A percentile compares a stretch with the other conserved stretches of the same genome.
Conservation (phyloP, 345 rosid species). For the Schrenkiella parvula region DNA sequence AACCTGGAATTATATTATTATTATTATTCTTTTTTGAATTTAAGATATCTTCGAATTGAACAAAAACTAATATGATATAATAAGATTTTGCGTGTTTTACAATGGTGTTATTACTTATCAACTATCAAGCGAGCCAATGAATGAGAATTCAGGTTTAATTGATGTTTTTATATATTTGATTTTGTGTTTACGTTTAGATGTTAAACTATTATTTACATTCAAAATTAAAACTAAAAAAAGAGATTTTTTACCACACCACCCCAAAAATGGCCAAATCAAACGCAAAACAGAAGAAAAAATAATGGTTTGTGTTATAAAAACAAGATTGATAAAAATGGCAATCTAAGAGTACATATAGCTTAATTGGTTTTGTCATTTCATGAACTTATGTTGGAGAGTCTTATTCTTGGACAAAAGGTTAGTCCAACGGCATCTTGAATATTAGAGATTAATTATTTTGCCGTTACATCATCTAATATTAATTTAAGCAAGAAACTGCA, state of each 20-base stretch:
- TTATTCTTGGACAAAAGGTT: constrained; percentile 10
- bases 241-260: too few species aligned
- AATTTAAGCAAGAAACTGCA: neutral
- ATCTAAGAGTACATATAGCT: neutral
- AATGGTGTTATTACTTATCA: neutral
- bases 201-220: neutral
- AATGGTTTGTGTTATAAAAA: neutral
- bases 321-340: neutral
- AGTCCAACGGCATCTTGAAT: constrained; percentile 19
- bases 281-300: neutral
- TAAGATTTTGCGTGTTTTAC: neutral
- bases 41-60: neutral
- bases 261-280: too few species aligned
- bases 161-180: neutral
- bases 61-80: neutral
- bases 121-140: neutral
- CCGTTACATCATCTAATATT: neutral
- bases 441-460: neutral
- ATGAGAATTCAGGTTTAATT: neutral
- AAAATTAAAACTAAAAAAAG: neutral
- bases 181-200: neutral
- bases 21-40: neutral
- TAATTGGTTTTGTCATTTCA: neutral
- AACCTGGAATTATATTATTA: neutral
- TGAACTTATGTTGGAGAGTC: constrained; percentile 6